Conservation (phyloP, 2,329 filamentous ascomycete genomes). For the Drechmeria coniospora region DNA sequence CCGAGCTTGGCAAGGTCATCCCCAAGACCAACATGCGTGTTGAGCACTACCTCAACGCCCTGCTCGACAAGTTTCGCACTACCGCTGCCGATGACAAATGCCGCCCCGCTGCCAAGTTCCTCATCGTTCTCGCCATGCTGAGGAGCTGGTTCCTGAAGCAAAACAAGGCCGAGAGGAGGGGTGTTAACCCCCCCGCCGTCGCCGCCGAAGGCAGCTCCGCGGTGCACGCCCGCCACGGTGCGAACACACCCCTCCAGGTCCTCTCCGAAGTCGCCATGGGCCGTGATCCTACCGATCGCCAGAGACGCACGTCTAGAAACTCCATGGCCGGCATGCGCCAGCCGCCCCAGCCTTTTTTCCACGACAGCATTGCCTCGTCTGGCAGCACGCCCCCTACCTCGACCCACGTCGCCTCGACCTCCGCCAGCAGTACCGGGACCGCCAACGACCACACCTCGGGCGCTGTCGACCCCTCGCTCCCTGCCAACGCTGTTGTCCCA, state of each 20-base stretch:
- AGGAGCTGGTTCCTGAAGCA: conserved; percentile 51
- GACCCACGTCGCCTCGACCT: neutral
- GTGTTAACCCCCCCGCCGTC: conserved; percentile 1
- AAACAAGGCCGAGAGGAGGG: conserved; percentile 12
- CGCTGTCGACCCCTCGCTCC: conserved; percentile 1
- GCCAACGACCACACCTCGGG: conserved; percentile 4
- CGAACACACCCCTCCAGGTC: conserved; percentile 38
- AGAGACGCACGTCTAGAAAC: conserved; percentile 7
- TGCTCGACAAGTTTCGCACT: conserved; percentile 52
- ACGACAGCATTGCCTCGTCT: neutral
- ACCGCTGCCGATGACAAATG: conserved; percentile 49
- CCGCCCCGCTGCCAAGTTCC: conserved; percentile 52
- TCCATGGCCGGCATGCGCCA: conserved; percentile 10
- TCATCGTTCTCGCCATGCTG: conserved; percentile 55
- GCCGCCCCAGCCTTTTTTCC: conserved; percentile 21
- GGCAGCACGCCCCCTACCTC: neutral
- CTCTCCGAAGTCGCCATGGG: conserved; percentile 40
- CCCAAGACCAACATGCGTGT: conserved; percentile 51
- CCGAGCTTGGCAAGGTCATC: conserved; percentile 55
- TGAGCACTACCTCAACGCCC: conserved; percentile 49
- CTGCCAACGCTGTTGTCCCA: no score
- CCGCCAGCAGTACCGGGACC: neutral
- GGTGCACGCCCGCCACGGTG: conserved; percentile 11
- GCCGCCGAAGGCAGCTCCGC: conserved; percentile 4
- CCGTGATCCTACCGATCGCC: conserved; percentile 15